A percentile compares a stretch with the other conserved stretches of the same genome.
Evolutionary conservation across 1,284 basidiomycete genomes (phyloP).

Genomic region (Naganishia liquefaciens): DNA sequence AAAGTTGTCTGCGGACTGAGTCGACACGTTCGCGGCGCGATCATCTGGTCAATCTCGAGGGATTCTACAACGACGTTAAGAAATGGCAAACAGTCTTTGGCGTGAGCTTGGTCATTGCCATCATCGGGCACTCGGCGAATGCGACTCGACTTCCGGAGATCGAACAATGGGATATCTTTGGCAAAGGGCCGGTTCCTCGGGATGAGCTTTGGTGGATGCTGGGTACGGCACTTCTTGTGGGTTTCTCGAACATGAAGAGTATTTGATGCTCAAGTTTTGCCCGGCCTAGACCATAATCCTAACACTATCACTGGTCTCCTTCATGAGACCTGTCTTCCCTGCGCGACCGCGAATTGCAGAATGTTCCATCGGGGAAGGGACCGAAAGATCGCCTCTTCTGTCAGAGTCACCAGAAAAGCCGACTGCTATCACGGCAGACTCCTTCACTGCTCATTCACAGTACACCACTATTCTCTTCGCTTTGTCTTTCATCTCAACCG

Average conservation of each 20-base stretch:
- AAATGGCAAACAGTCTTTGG: slow-evolving; percentile 3
- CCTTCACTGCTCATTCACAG: slow-evolving; percentile 7
- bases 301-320: not conserved
- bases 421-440: not conserved
- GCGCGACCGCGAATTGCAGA: too few relatives aligned
- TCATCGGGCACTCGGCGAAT: not conserved
- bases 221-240: slow-evolving; percentile 1
- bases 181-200: not conserved
- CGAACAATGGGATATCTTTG: not conserved
- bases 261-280: not conserved
- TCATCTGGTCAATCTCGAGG: slow-evolving; percentile 10
- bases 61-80: slow-evolving; percentile 5
- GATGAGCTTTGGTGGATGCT: not conserved
- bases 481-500: slow-evolving; percentile 29
- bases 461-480: slow-evolving; percentile 34
- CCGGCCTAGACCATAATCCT: not conserved
- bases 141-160: not conserved
- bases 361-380: not conserved
- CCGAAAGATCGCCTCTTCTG: slow-evolving; percentile 18
- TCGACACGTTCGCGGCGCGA: slow-evolving; percentile 4
- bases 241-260: not conserved
- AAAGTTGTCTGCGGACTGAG: not conserved
- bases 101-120: not conserved
- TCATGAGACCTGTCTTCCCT: not conserved
- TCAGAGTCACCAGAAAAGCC: not conserved